A percentile compares a stretch with the other conserved stretches of the same genome.
phyloP scores from a whole-genome alignment of 2,329 filamentous ascomycete species.

The Cytospora piceicola region DNA sequence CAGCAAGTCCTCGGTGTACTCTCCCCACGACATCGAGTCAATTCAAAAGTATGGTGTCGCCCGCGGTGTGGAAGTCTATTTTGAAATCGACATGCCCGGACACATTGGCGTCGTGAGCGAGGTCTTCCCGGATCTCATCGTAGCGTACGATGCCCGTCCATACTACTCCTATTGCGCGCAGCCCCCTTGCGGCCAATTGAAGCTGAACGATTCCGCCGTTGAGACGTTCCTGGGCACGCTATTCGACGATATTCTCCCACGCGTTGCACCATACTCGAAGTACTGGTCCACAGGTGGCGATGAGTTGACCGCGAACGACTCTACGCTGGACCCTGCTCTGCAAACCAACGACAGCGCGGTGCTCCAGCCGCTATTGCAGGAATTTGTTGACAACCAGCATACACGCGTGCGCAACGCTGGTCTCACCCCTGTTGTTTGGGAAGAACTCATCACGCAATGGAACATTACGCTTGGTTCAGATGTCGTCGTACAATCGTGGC shows the following conservation, averaged over 20 bases:
- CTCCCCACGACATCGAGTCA: constrained; percentile 61
- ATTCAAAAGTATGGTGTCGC: constrained; percentile 73
- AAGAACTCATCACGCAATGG: constrained; percentile 82
- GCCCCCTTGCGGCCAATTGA: constrained; percentile 71
- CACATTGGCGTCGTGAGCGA: constrained; percentile 72
- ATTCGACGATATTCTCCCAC: constrained; percentile 76
- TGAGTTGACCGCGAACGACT: constrained; percentile 79
- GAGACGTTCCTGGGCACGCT: constrained; percentile 72
- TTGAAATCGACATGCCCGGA: constrained; percentile 82
- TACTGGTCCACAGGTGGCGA: constrained; percentile 90
- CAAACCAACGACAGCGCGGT: constrained; percentile 66
- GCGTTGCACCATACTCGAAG: constrained; percentile 67
- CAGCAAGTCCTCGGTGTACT: constrained; percentile 67
- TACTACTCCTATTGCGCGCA: constrained; percentile 64
- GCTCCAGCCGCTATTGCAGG: constrained; percentile 76
- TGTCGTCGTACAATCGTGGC: constrained; percentile 80
- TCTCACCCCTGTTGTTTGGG: constrained; percentile 80
- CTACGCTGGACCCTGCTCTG: constrained; percentile 73
- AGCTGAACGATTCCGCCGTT: constrained; percentile 74
- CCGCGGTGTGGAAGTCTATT: constrained; percentile 70
- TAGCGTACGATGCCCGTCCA: constrained; percentile 62
- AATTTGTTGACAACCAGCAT: constrained; percentile 74
- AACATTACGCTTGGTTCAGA: constrained; percentile 73
- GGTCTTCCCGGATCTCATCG: constrained; percentile 72
- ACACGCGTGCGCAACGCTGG: constrained; percentile 64